phyloP scores from a whole-genome alignment of 108 stramenopile genomes.

The Phaeodactylum tricornutum region DNA sequence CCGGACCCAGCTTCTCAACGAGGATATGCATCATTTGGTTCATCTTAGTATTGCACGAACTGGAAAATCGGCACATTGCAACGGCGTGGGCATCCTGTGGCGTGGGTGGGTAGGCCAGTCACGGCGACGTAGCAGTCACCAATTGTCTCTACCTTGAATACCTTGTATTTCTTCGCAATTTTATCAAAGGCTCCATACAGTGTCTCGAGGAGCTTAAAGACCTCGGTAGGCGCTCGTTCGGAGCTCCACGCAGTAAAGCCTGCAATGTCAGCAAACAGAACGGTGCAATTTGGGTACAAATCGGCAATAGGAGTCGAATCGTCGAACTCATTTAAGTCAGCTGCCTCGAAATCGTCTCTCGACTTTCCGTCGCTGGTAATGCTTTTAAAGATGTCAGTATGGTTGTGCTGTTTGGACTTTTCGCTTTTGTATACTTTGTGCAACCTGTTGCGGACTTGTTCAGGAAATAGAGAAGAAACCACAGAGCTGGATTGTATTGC shows the following conservation, averaged over 20 bases:
- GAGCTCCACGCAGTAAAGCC: constrained; percentile 11
- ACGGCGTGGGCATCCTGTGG: constrained; percentile 9
- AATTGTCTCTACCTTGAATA: constrained; percentile 44
- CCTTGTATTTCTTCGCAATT: constrained; percentile 19
- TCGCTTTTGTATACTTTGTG: no score
- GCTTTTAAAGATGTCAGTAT: not conserved
- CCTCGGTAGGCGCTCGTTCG: constrained; percentile 13
- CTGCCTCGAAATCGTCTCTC: not conserved
- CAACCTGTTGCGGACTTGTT: not conserved
- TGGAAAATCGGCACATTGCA: constrained; percentile 14
- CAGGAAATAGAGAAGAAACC: constrained; percentile 3
- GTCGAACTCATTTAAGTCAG: not conserved
- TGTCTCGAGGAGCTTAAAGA: constrained; percentile 27
- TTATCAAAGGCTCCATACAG: constrained; percentile 33
- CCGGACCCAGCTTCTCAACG: constrained; percentile 7
- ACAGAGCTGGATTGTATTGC: not conserved
- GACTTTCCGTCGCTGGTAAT: not conserved
- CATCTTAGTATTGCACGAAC: constrained; percentile 1
- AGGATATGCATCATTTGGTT: constrained; percentile 1
- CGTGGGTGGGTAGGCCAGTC: constrained; percentile 4
- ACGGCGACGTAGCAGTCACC: constrained; percentile 14
- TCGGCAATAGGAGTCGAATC: constrained; percentile 3
- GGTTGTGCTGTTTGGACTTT: not conserved
- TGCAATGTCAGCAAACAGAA: constrained; percentile 4
- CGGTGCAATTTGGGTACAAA: constrained; percentile 5